These are phyloP conservation scores for Vitis amurensis DNA, from an alignment of 164 flowering plant species.

Conservation along the genomic window DNA sequence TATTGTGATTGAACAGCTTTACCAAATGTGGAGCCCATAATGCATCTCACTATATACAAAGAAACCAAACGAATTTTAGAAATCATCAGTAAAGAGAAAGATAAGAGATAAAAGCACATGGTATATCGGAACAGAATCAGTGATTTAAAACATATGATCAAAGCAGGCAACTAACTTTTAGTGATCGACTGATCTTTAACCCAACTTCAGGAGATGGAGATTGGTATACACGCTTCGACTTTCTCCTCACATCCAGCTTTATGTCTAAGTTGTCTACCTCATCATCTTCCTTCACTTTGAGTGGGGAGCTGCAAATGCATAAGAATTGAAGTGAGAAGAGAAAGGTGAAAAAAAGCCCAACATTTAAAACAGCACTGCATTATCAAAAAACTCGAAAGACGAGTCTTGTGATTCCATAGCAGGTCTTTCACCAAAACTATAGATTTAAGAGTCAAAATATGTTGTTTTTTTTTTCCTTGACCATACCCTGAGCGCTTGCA, in stretches of 20 bases:
- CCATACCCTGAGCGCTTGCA: too few species aligned
- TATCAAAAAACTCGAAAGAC: not conserved
- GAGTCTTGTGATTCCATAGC: too few species aligned
- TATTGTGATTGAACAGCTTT: too few species aligned
- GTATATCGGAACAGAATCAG: not conserved
- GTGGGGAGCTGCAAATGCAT: conserved; percentile 65
- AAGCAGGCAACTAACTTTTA: conserved; percentile 59
- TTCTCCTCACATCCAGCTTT: conserved; percentile 59
- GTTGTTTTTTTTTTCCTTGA: too few species aligned
- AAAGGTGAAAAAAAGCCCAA: not conserved
- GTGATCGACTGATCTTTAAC: conserved; percentile 85
- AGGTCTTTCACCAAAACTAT: too few species aligned
- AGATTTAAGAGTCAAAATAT: too few species aligned
- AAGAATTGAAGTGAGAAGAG: not conserved
- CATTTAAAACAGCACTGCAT: not conserved
- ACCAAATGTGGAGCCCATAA: too few species aligned
- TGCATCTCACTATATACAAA: too few species aligned
- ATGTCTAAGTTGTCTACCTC: conserved; percentile 88
- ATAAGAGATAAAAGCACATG: too few species aligned
- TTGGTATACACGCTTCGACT: conserved; percentile 76
- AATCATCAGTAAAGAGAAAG: too few species aligned
- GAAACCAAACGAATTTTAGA: too few species aligned
- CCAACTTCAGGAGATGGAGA: conserved; percentile 85
- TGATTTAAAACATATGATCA: not conserved
- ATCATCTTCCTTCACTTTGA: conserved; percentile 93